phyloP scores from a whole-genome alignment of 139 green algal genomes.

The Auxenochlorella pyrenoidosa region DNA sequence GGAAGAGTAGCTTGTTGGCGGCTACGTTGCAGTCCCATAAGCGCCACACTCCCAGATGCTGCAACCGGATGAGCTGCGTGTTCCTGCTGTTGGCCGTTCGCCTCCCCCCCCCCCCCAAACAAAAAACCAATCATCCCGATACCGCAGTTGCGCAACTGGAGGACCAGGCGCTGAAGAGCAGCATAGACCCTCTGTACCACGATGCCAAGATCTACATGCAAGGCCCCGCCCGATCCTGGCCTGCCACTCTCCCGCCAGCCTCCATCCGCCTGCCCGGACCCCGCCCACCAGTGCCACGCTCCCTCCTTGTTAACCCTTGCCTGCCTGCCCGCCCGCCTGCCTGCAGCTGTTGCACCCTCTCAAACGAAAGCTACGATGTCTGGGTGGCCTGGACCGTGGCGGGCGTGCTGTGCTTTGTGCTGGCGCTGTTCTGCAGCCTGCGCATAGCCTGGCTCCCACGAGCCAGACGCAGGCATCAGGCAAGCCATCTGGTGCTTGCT shows the following conservation, averaged over 20 bases:
- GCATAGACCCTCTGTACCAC: slow-evolving; percentile 14
- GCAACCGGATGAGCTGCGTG: too few species aligned
- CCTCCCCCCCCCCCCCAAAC: not conserved
- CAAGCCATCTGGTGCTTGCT: not conserved
- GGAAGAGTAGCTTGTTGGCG: too few species aligned
- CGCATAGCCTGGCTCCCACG: not conserved
- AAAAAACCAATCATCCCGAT: not conserved
- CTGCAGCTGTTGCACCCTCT: slow-evolving; percentile 35
- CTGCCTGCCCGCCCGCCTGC: not conserved
- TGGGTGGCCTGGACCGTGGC: slow-evolving; percentile 44
- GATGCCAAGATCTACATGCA: slow-evolving; percentile 8
- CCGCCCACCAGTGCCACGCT: too few species aligned
- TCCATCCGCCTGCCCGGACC: too few species aligned
- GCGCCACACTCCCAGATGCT: too few species aligned
- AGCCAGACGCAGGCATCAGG: not conserved
- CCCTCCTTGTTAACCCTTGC: too few species aligned
- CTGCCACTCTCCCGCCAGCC: too few species aligned
- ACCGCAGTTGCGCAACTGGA: not conserved
- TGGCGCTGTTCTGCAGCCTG: slow-evolving; percentile 20
- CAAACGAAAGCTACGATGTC: not conserved
- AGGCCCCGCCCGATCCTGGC: too few species aligned
- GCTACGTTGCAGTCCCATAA: too few species aligned
- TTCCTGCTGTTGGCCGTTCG: too few species aligned
- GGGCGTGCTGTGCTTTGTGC: slow-evolving; percentile 30
- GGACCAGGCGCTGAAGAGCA: not conserved